Base-by-base conservation (phyloP, 208 protist species). In the Porcisia deanei region DNA sequence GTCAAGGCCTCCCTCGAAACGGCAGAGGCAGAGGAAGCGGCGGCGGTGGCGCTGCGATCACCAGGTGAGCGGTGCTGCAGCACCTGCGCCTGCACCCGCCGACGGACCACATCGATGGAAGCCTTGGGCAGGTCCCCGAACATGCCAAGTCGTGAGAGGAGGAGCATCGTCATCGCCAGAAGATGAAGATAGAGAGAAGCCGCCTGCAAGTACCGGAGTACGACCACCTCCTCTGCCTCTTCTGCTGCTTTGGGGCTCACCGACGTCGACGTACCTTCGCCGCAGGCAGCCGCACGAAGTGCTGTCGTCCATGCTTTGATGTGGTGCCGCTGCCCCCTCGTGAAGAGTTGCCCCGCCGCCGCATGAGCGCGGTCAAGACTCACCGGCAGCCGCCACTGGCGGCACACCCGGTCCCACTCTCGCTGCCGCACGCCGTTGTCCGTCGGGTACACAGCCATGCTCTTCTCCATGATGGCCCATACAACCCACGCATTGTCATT, bases 101-200 rank as follows among this genome's bases (percentile, higher is more conserved):
- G 67, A 10, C 77, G 65, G 43, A 75, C 64, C 61, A 78, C 54
- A 3, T 73, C 71, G 2, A 25, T 65, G 14, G 71, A 41, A 18
- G 66, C 70, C 1, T 75, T 37, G 4, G 41, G n/a, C 39, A 87
- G 75, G 59, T 85, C 80, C 14, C 84, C 85, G 8, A 83, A 73
- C 14, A 92, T 59, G 43, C 81, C 77, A 25, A 88, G 87, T 3
- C 79, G 83, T 37, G 81, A 52, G 54, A 86, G 81, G 20, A 89
- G 80, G 45, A 72, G 20, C 45, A 81, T 73, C 39, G 81, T 78
- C 43, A 88, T 70, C 39, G 87, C 70, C 41, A 95, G 79, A 30
- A 95, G 68, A 53, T 93, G 88, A 73, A 91, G 63, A 66, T 92
- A 95, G 12, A 93, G 70, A n/a, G 88, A 85, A 10, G 58, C 71